Conservation (phyloP, 305 asterid genomes). For the Fraxinus latifolia region DNA sequence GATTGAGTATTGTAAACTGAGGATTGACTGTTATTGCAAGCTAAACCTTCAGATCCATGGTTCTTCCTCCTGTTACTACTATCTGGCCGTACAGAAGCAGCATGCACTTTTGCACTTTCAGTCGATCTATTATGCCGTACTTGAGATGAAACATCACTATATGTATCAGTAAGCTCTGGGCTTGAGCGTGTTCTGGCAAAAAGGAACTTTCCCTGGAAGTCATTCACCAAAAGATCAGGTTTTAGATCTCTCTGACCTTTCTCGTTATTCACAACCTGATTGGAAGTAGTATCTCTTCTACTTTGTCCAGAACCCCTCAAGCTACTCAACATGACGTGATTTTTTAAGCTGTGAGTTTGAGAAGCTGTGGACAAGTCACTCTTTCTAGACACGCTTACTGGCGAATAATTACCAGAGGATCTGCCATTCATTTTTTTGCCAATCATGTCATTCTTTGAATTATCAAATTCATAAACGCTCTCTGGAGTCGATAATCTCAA, state of each 20-base stretch:
- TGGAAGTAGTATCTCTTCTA: slow-evolving; percentile 41
- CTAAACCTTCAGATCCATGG: slow-evolving; percentile 49
- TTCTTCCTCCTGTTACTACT: slow-evolving; percentile 44
- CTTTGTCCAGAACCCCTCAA: slow-evolving; percentile 38
- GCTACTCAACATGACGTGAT: slow-evolving; percentile 41
- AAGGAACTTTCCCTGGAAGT: slow-evolving; percentile 55
- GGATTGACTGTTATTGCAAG: slow-evolving; percentile 46
- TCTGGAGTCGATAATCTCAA: slow-evolving; percentile 41
- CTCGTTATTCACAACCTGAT: slow-evolving; percentile 41
- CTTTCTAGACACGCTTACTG: slow-evolving; percentile 32
- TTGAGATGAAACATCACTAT: slow-evolving; percentile 35
- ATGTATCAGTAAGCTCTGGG: slow-evolving; percentile 87
- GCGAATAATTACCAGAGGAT: slow-evolving; percentile 35
- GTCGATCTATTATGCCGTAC: slow-evolving; percentile 37
- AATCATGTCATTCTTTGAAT: slow-evolving; percentile 29
- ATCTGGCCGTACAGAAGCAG: slow-evolving; percentile 39
- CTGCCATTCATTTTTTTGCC: slow-evolving; percentile 43
- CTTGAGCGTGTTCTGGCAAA: slow-evolving; percentile 90
- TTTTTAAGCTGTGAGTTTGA: slow-evolving; percentile 46
- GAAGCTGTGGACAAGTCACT: slow-evolving; percentile 44
- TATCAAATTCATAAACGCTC: slow-evolving; percentile 35
- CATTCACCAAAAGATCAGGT: slow-evolving; percentile 56
- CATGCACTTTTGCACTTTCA: slow-evolving; percentile 45
- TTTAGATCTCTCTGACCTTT: slow-evolving; percentile 54
- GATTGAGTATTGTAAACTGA: slow-evolving; percentile 48